Evolutionary conservation across 345 rosid genomes (phyloP).

Genomic region (Lumnitzera littorea): DNA sequence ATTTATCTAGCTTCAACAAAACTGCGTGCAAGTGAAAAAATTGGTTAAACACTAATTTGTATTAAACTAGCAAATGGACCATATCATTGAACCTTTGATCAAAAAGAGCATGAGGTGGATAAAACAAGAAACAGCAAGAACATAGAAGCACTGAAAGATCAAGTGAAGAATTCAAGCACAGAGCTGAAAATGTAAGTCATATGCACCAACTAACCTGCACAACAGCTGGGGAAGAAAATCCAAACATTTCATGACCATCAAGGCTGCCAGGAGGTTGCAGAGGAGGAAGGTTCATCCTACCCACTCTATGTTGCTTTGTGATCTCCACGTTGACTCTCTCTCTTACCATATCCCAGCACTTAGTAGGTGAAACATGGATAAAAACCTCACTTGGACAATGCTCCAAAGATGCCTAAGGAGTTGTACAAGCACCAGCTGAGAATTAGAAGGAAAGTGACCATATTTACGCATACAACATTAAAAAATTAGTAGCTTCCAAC

Average conservation of each 20-base stretch:
- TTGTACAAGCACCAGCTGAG: background rate
- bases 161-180: background rate
- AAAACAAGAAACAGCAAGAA: no score
- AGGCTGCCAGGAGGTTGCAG: conserved; percentile 96
- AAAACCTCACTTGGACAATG: conserved; percentile 72
- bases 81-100: no score
- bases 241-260: conserved; percentile 96
- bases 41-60: no score
- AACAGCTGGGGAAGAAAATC: conserved; percentile 86
- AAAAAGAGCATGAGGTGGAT: no score
- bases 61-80: no score
- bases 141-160: no score
- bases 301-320: conserved; percentile 69
- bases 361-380: conserved; percentile 67
- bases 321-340: conserved; percentile 94
- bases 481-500: no score
- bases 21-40: no score
- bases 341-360: conserved; percentile 99
- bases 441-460: background rate
- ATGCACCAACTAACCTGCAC: conserved; percentile 56
- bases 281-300: conserved; percentile 72
- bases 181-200: background rate
- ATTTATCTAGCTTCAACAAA: no score
- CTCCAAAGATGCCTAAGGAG: conserved; percentile 79
- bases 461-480: no score